Conservation (phyloP, 192 early-diverging fungal species). For the Coemansia sp. region DNA sequence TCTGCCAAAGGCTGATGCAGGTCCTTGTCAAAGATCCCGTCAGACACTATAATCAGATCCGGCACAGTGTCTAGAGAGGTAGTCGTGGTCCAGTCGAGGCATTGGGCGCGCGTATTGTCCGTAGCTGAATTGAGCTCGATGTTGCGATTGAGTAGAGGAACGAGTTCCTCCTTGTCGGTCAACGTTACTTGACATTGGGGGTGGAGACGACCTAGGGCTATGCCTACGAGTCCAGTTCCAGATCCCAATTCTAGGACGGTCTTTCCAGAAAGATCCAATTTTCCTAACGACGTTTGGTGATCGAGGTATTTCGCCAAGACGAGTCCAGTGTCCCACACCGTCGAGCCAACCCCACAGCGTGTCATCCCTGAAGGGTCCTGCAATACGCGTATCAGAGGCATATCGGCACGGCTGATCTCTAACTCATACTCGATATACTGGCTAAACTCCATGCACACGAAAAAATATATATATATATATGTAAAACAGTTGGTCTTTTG, state of each 20-base stretch:
- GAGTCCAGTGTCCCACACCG: slow-evolving; percentile 44
- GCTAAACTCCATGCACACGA: slow-evolving; percentile 12
- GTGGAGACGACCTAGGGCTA: slow-evolving; percentile 30
- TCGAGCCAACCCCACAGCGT: slow-evolving; percentile 37
- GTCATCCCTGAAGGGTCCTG: slow-evolving; percentile 32
- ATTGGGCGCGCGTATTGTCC: slow-evolving; percentile 13
- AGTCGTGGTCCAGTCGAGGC: slow-evolving; percentile 20
- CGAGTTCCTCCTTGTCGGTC: slow-evolving; percentile 38
- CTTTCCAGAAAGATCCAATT: slow-evolving; percentile 27
- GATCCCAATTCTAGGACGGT: slow-evolving; percentile 43
- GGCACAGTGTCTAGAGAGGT: background rate
- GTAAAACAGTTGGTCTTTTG: background rate
- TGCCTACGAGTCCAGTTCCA: slow-evolving; percentile 45
- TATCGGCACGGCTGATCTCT: slow-evolving; percentile 19
- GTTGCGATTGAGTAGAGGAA: slow-evolving; percentile 37
- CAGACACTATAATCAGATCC: slow-evolving; percentile 46
- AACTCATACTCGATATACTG: slow-evolving; percentile 31
- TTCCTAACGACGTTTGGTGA: slow-evolving; percentile 15
- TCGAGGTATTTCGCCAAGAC: slow-evolving; percentile 50
- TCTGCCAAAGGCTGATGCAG: slow-evolving; percentile 42
- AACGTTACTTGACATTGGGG: slow-evolving; percentile 27
- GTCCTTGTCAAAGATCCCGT: slow-evolving; percentile 38
- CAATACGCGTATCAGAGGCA: slow-evolving; percentile 27
- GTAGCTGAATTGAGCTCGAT: slow-evolving; percentile 22
- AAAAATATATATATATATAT: background rate